A percentile compares a stretch with the other conserved stretches of the same genome.
phyloP scores from a whole-genome alignment of 2,329 filamentous ascomycete genomes.

The Paraphoma chrysanthemicola region DNA sequence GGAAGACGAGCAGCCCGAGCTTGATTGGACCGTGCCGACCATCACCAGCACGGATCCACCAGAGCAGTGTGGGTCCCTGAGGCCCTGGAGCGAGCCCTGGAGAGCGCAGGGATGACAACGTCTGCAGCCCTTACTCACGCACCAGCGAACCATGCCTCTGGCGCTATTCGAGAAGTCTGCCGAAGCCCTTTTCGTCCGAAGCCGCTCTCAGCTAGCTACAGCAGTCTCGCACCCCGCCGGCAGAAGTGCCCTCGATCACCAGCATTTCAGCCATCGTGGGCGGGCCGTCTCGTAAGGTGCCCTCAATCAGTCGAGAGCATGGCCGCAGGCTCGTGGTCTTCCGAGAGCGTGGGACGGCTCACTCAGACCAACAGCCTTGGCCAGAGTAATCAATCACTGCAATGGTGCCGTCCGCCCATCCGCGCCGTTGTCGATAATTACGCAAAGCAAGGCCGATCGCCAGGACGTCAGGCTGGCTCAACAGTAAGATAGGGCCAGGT shows the following conservation, averaged over 20 bases:
- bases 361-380: conserved; percentile 29
- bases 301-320: not conserved
- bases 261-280: not conserved
- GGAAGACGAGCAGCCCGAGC: conserved; percentile 26
- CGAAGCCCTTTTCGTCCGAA: conserved; percentile 23
- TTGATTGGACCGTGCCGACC: conserved; percentile 31
- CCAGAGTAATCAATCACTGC: conserved; percentile 23
- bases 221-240: not conserved
- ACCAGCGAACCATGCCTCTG: conserved; percentile 28
- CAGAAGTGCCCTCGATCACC: not conserved
- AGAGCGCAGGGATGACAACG: conserved; percentile 18
- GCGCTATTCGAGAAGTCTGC: conserved; percentile 32
- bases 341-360: conserved; percentile 28
- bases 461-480: conserved; percentile 19
- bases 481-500: conserved; percentile 19
- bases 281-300: not conserved
- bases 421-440: conserved; percentile 31
- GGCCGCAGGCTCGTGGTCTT: conserved; percentile 5
- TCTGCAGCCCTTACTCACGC: conserved; percentile 39
- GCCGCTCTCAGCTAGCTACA: not conserved
- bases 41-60: conserved; percentile 25
- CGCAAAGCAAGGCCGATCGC: conserved; percentile 24
- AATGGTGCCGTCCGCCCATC: conserved; percentile 26
- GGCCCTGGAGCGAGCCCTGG: conserved; percentile 4
- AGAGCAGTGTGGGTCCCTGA: conserved; percentile 13